These are phyloP conservation scores for Paulownia fortunei DNA, from an alignment of 257 asterid genomes.

Conservation along the genomic window DNA sequence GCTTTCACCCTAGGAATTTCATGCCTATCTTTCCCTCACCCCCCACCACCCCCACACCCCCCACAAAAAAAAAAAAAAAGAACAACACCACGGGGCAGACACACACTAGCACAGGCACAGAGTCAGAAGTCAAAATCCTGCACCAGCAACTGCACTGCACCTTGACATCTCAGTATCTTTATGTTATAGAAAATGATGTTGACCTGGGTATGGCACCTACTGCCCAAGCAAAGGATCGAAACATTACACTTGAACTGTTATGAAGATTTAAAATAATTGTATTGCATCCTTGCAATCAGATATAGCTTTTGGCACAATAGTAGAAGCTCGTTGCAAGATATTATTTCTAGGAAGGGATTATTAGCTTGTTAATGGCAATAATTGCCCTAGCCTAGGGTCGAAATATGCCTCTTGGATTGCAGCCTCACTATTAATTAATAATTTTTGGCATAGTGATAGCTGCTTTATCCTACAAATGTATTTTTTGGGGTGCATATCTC, in stretches of 20 bases:
- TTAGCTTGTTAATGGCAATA: not conserved
- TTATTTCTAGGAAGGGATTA: not conserved
- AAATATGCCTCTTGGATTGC: not conserved
- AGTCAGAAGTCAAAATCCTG: too few species aligned
- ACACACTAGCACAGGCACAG: too few species aligned
- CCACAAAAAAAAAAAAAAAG: too few species aligned
- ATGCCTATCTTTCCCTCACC: too few species aligned
- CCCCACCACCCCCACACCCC: too few species aligned
- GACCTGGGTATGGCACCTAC: not conserved
- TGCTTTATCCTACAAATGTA: not conserved
- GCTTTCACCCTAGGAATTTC: not conserved
- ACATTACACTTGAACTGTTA: not conserved
- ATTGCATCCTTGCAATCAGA: not conserved
- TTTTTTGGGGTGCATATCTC: not conserved
- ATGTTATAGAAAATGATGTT: too few species aligned
- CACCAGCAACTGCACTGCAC: not conserved
- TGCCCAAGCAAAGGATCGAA: not conserved
- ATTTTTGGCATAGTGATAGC: not conserved
- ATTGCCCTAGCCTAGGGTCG: not conserved
- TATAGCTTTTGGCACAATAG: not conserved
- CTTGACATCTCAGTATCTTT: not conserved
- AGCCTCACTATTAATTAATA: not conserved
- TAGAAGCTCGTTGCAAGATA: not conserved
- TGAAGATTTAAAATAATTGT: not conserved
- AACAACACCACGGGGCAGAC: too few species aligned